phyloP scores from a whole-genome alignment of 345 rosid species.

The Populus euphratica region DNA sequence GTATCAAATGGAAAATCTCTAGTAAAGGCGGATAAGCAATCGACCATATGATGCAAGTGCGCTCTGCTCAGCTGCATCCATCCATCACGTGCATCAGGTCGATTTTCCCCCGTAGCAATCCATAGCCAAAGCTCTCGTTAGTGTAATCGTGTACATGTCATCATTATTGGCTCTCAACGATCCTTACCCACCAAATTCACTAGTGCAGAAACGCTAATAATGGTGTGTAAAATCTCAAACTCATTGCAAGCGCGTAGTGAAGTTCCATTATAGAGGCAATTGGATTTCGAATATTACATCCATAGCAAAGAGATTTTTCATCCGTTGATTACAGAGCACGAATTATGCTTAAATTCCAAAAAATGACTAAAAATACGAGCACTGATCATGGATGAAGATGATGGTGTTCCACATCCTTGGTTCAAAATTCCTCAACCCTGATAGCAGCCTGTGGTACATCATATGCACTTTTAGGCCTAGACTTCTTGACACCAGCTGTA shows the following conservation, averaged over 20 bases:
- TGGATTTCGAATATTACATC: neutral
- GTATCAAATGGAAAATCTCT: too few species aligned
- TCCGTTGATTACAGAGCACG: neutral
- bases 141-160: too few species aligned
- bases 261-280: neutral
- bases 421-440: slow-evolving; percentile 73
- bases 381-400: neutral
- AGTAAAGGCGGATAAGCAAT: too few species aligned
- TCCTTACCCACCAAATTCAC: neutral
- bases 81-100: too few species aligned
- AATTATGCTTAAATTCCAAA: neutral
- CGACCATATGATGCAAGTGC: too few species aligned
- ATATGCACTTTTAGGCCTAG: slow-evolving; percentile 66
- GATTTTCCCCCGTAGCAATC: too few species aligned
- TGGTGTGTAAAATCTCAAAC: neutral
- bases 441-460: slow-evolving; percentile 55
- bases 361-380: neutral
- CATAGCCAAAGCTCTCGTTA: too few species aligned
- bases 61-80: too few species aligned
- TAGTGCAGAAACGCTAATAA: neutral
- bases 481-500: slow-evolving; percentile 87
- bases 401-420: neutral
- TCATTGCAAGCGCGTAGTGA: neutral
- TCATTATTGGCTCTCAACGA: neutral
- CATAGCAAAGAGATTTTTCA: neutral